Conservation (phyloP, 257 asterid species). For the Eucommia ulmoides region DNA sequence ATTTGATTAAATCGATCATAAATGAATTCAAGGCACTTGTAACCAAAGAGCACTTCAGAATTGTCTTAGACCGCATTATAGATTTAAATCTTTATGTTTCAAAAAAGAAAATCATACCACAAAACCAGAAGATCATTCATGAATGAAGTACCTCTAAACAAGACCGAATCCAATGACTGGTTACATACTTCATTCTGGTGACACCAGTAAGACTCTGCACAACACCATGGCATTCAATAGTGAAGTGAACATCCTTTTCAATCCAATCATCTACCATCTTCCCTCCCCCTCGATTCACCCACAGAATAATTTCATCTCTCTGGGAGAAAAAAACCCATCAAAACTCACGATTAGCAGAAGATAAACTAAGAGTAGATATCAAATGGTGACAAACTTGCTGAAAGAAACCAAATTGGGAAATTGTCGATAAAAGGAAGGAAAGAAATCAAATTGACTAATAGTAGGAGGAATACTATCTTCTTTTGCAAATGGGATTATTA, state of each 20-base stretch:
- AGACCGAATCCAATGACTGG: constrained; percentile 88
- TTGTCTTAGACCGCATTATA: too few relatives aligned
- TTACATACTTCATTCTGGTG: constrained; percentile 34
- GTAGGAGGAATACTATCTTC: too few relatives aligned
- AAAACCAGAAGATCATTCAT: constrained; percentile 5
- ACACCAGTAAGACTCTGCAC: constrained; percentile 16
- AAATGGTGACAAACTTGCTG: too few relatives aligned
- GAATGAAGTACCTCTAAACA: constrained; percentile 55
- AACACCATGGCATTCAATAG: constrained; percentile 74
- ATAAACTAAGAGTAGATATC: too few relatives aligned
- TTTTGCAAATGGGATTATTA: too few relatives aligned
- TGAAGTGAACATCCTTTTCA: constrained; percentile 44
- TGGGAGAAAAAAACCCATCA: too few relatives aligned
- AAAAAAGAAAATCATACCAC: constrained; percentile 3
- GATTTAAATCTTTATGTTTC: too few relatives aligned
- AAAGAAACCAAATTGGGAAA: too few relatives aligned
- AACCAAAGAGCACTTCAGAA: not conserved
- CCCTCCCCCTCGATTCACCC: constrained; percentile 90
- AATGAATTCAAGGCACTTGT: not conserved
- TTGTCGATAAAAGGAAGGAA: too few relatives aligned
- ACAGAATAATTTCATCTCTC: constrained; percentile 71
- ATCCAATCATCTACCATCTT: constrained; percentile 46
- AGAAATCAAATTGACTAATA: too few relatives aligned
- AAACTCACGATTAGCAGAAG: too few relatives aligned
- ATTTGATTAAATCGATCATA: not conserved